Base-by-base conservation (phyloP, 192 early-diverging fungal species). In the Geranomyces variabilis region DNA sequence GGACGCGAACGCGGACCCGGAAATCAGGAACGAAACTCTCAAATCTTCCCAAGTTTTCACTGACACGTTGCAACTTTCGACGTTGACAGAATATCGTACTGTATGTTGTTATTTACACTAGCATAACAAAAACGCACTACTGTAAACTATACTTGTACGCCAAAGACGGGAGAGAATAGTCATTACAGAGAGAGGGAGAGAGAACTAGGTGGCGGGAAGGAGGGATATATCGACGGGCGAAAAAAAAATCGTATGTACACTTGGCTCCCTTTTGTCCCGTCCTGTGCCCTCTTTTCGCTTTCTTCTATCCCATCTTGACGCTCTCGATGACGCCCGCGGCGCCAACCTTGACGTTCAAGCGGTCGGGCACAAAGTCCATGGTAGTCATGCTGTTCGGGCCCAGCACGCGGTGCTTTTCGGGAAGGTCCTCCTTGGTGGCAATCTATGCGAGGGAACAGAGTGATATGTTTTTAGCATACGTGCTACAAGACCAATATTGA, bases 281-380 rank as follows among this genome's bases (percentile, higher is more conserved):
- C 51, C 15, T 24, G 51, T 34, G 2, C 26, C 26, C 3, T 7
- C 81, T 66, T 0, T 70, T 73, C 0, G 36, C 36, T 41, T 41
- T 17, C n/a, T n/a, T 66, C 76, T 56, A 84, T 46, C 83, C 79
- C 53, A 78, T 80, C 10, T 72, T 60, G 15, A 85, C 83, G 63
- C 61, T 67, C 17, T 30, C 64, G n/a, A 80, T 66, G n/a, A 72
- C 63, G 47, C 75, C 70, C 19, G 61, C 61, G 8, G 69, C 53
- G 51, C 79, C 77, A n/a, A 83, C 55, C 17, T 77, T 26, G 24
- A 86, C 55, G 58, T 86, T 86, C 34, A 86, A 36, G 29, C 85
- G 63, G 14, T 80, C 73, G 17, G 79, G 75, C 26, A 58, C 36
- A 49, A 63, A 85, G 29, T 86, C 85, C 80, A 81, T 79, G 1